Conservation (phyloP, 2,329 filamentous ascomycete genomes). For the Fusarium paranaense region DNA sequence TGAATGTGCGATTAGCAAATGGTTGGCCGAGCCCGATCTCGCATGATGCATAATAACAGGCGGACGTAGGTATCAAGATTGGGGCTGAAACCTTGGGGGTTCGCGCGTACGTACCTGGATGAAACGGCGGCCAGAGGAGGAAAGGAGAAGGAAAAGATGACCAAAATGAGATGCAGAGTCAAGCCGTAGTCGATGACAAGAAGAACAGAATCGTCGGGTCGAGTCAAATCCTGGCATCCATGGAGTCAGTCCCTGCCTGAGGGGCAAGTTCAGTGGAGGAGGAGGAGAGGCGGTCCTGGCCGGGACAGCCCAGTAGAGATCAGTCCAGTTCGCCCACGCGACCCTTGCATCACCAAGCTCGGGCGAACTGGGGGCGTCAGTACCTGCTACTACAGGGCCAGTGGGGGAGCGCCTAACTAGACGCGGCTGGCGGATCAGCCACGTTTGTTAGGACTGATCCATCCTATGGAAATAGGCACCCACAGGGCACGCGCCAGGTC, state of each 20-base stretch:
- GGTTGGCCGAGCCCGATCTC: slow-evolving; percentile 38
- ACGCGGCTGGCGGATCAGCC: background rate
- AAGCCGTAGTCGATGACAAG: background rate
- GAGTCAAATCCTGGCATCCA: slow-evolving; percentile 19
- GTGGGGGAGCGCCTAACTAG: background rate
- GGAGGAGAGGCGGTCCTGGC: background rate
- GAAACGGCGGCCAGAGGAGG: background rate
- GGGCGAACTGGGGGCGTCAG: background rate
- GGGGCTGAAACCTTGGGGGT: slow-evolving; percentile 3
- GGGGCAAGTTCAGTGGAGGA: slow-evolving; percentile 31
- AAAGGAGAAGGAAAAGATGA: background rate
- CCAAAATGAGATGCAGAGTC: slow-evolving; percentile 7
- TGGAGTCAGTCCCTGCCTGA: slow-evolving; percentile 22
- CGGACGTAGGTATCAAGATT: slow-evolving; percentile 18
- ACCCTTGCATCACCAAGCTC: slow-evolving; percentile 28
- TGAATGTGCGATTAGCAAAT: slow-evolving; percentile 42
- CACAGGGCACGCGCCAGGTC: slow-evolving; percentile 17
- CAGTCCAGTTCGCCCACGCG: slow-evolving; percentile 32
- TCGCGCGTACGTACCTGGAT: slow-evolving; percentile 9
- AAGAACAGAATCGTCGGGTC: background rate
- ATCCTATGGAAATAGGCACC: background rate
- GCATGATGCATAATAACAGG: slow-evolving; percentile 41
- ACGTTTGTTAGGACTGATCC: background rate
- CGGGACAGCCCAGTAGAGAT: background rate
- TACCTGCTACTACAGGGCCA: background rate